These are phyloP conservation scores for Starmerella gropengiesseri DNA, from an alignment of 805 yeast species.

Conservation along the genomic window DNA sequence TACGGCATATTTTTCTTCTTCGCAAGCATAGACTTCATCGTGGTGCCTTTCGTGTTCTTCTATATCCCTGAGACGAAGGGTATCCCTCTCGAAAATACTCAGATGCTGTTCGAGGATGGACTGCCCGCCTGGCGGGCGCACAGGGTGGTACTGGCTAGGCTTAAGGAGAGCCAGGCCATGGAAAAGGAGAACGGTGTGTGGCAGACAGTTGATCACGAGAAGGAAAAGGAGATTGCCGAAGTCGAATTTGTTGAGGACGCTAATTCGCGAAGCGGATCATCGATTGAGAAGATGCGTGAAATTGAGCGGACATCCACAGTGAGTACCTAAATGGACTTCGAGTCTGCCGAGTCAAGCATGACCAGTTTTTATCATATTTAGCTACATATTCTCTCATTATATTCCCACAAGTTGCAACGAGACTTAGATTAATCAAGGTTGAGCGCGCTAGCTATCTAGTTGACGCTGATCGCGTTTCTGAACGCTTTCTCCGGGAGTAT, in stretches of 20 bases:
- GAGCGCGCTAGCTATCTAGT: too few relatives aligned
- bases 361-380: too few relatives aligned
- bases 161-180: slow-evolving; percentile 10
- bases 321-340: too few relatives aligned
- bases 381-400: too few relatives aligned
- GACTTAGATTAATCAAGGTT: too few relatives aligned
- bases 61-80: slow-evolving; percentile 14
- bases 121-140: slow-evolving; percentile 14
- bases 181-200: slow-evolving; percentile 11
- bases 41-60: slow-evolving; percentile 12
- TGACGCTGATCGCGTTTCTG: too few relatives aligned
- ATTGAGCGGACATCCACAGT: background rate
- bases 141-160: slow-evolving; percentile 1
- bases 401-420: too few relatives aligned
- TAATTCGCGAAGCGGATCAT: background rate
- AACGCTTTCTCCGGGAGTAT: too few relatives aligned
- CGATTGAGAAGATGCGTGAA: background rate
- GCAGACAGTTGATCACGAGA: background rate
- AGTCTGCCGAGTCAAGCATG: too few relatives aligned
- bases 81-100: slow-evolving; percentile 10
- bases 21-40: slow-evolving; percentile 9
- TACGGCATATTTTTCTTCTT: slow-evolving; percentile 13
- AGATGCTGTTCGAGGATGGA: slow-evolving; percentile 11
- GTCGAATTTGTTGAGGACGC: slow-evolving; percentile 9
- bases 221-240: slow-evolving; percentile 3